Base-by-base conservation (phyloP, 257 asterid genomes). In the Cordia subcordata region DNA sequence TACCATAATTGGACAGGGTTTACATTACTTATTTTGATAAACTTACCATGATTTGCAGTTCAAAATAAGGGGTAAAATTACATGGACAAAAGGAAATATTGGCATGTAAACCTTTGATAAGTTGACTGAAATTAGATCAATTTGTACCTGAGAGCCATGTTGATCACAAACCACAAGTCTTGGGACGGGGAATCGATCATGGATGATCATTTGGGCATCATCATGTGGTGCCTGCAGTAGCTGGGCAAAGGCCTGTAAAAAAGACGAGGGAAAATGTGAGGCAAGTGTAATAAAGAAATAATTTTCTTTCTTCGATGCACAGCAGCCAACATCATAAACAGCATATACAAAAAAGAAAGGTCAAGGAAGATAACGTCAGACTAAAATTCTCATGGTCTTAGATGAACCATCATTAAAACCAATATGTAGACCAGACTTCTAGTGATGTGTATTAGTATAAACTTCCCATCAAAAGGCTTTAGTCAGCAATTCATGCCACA, bases 161-260 rank as follows among this genome's bases (percentile, higher is more conserved):
- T 93, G 99, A 83, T 93, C 99, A 65, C 99, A 93, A 50, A 89
- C 81, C 65, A 93, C 99, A 69, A 89, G 88, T 75, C 99, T 84
- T 50, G 99, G 99, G 21, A 79, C 86, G 39, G 99, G 99, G 76
- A 89, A 93, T 32, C 99, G 90, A 15, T 93, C 99, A 1, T 72
- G 88, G 62, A 93, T 83, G 46, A 93, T 87, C 50, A 71, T 62
- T 60, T 81, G 86, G 16, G 99, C 94, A 68, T 89, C 99, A 57
- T 83, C 95, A 55, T 83, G 87, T 22, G 99, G 97, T 75, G 87
- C 94, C 81, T 83, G 90, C 77, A 93, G 81, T 49, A 93, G 73
- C 63, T 70, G 87, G 15, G 95, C 84, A 77, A 93, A 89, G 53
- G 82, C 94, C 99, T 93, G 55, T 13, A 19, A 8, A 40, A 12